A percentile compares a stretch with the other conserved stretches of the same genome.
phyloP scores from a whole-genome alignment of 1,284 basidiomycete species.

The Ustilago hordei region DNA sequence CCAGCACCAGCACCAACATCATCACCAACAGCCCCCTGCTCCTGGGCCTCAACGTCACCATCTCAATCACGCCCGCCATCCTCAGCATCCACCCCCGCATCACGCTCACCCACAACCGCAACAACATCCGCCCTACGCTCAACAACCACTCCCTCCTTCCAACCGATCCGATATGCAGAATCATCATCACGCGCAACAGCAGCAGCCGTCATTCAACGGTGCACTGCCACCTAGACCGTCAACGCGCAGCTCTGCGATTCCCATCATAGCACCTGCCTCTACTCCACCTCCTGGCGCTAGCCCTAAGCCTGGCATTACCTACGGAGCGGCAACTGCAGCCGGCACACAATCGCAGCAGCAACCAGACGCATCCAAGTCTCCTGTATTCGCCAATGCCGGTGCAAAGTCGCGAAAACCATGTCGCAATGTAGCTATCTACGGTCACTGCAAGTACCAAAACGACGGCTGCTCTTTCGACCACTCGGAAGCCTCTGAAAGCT shows the following conservation, averaged over 20 bases:
- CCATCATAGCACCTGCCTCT: slow-evolving; percentile 50
- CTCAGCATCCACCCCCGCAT: slow-evolving; percentile 15
- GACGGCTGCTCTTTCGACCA: slow-evolving; percentile 52
- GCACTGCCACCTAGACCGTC: slow-evolving; percentile 33
- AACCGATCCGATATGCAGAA: slow-evolving; percentile 38
- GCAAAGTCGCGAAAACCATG: slow-evolving; percentile 41
- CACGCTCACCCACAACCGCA: slow-evolving; percentile 31
- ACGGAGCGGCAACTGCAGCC: slow-evolving; percentile 28
- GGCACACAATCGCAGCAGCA: slow-evolving; percentile 13
- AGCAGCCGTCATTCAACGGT: slow-evolving; percentile 33
- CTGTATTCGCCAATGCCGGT: slow-evolving; percentile 20
- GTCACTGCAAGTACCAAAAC: slow-evolving; percentile 52
- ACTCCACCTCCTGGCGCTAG: slow-evolving; percentile 25
- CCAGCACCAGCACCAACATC: slow-evolving; percentile 26
- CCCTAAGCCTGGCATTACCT: slow-evolving; percentile 19
- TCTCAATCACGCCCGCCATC: slow-evolving; percentile 17
- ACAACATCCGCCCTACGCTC: slow-evolving; percentile 9
- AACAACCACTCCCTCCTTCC: slow-evolving; percentile 11
- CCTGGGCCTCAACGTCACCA: slow-evolving; percentile 18
- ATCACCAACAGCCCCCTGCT: slow-evolving; percentile 11
- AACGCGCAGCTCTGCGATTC: slow-evolving; percentile 53
- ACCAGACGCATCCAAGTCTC: slow-evolving; percentile 38
- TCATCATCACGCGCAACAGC: slow-evolving; percentile 33
- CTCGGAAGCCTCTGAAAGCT: slow-evolving; percentile 8
- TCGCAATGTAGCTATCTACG: slow-evolving; percentile 53